Conservation (phyloP, 441 rosid genomes). For the Erodium moschatum region DNA sequence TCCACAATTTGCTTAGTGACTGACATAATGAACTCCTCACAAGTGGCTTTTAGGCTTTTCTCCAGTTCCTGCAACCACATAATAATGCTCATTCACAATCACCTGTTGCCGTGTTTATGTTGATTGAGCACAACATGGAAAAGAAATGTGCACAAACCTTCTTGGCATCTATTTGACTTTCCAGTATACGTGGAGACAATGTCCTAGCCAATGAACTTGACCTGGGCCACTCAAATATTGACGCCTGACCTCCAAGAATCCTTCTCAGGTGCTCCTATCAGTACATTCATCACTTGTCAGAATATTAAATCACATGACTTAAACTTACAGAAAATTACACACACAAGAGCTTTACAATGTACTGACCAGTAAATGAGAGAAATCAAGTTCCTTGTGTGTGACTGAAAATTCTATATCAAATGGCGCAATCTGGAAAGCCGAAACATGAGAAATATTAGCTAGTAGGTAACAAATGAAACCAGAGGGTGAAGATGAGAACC, state of each 20-base stretch:
- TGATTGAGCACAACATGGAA: too few species aligned
- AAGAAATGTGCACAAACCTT: slow-evolving; percentile 39
- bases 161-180: slow-evolving; percentile 92
- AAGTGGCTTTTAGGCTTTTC: slow-evolving; percentile 83
- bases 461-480: slow-evolving; percentile 19
- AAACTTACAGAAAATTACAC: not conserved
- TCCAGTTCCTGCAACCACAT: slow-evolving; percentile 66
- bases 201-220: slow-evolving; percentile 92
- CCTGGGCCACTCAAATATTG: slow-evolving; percentile 91
- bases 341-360: slow-evolving; percentile 18
- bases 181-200: slow-evolving; percentile 88
- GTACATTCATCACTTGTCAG: too few species aligned
- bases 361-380: slow-evolving; percentile 94
- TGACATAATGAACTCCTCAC: slow-evolving; percentile 97
- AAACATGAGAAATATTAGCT: slow-evolving; percentile 11
- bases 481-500: slow-evolving; percentile 33
- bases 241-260: slow-evolving; percentile 93
- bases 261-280: slow-evolving; percentile 76
- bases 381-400: slow-evolving; percentile 95
- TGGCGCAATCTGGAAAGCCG: slow-evolving; percentile 69
- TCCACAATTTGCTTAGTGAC: slow-evolving; percentile 89
- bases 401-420: slow-evolving; percentile 93
- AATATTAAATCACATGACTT: too few species aligned
- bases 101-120: too few species aligned
- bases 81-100: not conserved